Conservation (phyloP, 345 rosid genomes). For the Salix udensis region DNA sequence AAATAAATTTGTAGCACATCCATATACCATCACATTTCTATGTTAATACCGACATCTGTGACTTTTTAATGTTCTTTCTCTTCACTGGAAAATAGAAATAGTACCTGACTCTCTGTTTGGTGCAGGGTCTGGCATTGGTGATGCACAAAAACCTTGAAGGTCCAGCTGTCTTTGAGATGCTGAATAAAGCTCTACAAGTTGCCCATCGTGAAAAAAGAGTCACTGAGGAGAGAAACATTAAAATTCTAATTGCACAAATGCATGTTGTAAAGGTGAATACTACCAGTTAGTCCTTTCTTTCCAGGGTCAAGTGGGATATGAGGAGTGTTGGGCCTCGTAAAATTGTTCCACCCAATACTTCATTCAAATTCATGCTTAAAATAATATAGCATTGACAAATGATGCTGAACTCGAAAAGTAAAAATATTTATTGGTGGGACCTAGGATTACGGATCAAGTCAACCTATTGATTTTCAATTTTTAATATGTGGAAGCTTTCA, state of each 20-base stretch:
- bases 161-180: constrained; percentile 76
- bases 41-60: neutral
- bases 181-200: constrained; percentile 59
- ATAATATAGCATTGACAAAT: neutral
- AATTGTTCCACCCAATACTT: neutral
- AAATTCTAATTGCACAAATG: constrained; percentile 81
- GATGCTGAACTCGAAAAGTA: neutral
- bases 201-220: constrained; percentile 51
- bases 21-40: neutral
- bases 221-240: constrained; percentile 81
- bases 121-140: constrained; percentile 83
- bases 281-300: constrained; percentile 3
- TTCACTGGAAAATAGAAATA: neutral
- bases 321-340: neutral
- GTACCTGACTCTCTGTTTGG: neutral
- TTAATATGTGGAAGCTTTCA: neutral
- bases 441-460: neutral
- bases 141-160: constrained; percentile 86
- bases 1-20: neutral
- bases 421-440: neutral
- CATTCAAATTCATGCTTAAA: neutral
- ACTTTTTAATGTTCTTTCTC: neutral
- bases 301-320: neutral
- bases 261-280: constrained; percentile 62
- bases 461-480: neutral